A percentile compares a stretch with the other conserved stretches of the same genome.
Conservation (phyloP, 2,329 filamentous ascomycete species). For the Talaromyces sp. region DNA sequence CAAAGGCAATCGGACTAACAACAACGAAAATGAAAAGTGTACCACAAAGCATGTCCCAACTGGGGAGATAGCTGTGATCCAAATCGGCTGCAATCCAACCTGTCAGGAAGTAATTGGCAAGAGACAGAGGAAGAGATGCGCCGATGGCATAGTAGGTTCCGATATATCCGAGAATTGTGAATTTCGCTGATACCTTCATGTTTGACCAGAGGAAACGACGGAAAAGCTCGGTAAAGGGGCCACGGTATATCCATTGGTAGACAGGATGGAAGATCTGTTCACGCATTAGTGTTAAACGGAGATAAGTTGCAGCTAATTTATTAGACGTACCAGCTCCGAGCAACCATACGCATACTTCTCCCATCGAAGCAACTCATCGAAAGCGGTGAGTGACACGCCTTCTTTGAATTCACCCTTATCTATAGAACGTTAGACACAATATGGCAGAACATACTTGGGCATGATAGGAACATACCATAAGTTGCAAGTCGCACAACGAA, state of each 20-base stretch:
- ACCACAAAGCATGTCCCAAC: slow-evolving; percentile 42
- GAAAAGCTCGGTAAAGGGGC: slow-evolving; percentile 80
- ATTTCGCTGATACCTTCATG: slow-evolving; percentile 59
- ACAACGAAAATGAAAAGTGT: slow-evolving; percentile 17
- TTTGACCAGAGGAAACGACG: slow-evolving; percentile 68
- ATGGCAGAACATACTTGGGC: background rate
- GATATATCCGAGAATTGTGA: slow-evolving; percentile 69
- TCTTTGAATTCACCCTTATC: slow-evolving; percentile 70
- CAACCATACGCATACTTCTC: slow-evolving; percentile 66
- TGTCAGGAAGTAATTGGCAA: slow-evolving; percentile 67
- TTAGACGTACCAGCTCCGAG: slow-evolving; percentile 59
- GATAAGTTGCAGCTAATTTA: background rate
- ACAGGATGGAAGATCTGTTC: slow-evolving; percentile 66
- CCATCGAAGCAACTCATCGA: slow-evolving; percentile 58
- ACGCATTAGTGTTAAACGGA: background rate
- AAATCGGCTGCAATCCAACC: slow-evolving; percentile 68
- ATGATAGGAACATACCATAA: slow-evolving; percentile 41
- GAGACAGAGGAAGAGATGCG: slow-evolving; percentile 61
- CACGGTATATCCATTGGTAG: slow-evolving; percentile 68
- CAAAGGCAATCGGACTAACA: slow-evolving; percentile 37
- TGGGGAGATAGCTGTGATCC: slow-evolving; percentile 66
- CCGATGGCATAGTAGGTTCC: slow-evolving; percentile 71
- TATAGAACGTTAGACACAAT: background rate
- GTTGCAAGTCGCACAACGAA: slow-evolving; percentile 67
- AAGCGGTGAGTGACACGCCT: slow-evolving; percentile 77